Base-by-base conservation (phyloP, 2,329 filamentous ascomycete species). In the Cercospora sp. region DNA sequence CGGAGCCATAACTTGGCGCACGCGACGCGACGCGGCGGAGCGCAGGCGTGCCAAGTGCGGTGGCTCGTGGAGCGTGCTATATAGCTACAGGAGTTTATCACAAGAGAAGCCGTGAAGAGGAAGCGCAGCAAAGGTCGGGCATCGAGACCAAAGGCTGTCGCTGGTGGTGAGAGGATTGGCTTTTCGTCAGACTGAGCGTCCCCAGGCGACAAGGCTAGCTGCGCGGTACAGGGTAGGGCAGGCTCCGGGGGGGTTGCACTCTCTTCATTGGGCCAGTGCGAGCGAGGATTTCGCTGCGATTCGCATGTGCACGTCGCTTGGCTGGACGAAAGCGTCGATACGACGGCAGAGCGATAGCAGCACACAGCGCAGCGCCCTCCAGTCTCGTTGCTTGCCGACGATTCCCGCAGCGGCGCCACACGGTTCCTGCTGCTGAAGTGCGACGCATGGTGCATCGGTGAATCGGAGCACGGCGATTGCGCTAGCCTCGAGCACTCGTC, bases 1-100 rank as follows among this genome's bases (percentile, higher is more conserved):
- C 7, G 71, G 71, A 20, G 68, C 60, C 71, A 73, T 73, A 13
- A 40, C 59, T 23, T 20, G 20, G 48, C 18, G 48, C 48, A 26
- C 48, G 18, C 48, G 53, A 30, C 30, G 48, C 48, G 23, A 13
- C 20, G 45, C n/a, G 8, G 31, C 36, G 36, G 36, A 42, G 36
- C 36, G 42, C 42, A 23, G 42, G n/a, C 5, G 20, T 48, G 42
- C 42, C 42, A 48, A 48, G 42, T 48, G 42, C 42, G n/a, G 42
- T 10, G 42, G 42, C 42, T 42, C 36, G 36, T 9, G 36, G 36
- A 42, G 36, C 36, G 36, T 42, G 36, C 36, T 42, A 42, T 42
- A n/a, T 42, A 42, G 36, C 36, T 42, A 42, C 36, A 42, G 36
- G 36, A 42, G 36, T 42, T n/a, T 42, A 6, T n/a, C 36, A n/a